phyloP scores from a whole-genome alignment of 129 eudicot genomes.

The Lactuca sativa region DNA sequence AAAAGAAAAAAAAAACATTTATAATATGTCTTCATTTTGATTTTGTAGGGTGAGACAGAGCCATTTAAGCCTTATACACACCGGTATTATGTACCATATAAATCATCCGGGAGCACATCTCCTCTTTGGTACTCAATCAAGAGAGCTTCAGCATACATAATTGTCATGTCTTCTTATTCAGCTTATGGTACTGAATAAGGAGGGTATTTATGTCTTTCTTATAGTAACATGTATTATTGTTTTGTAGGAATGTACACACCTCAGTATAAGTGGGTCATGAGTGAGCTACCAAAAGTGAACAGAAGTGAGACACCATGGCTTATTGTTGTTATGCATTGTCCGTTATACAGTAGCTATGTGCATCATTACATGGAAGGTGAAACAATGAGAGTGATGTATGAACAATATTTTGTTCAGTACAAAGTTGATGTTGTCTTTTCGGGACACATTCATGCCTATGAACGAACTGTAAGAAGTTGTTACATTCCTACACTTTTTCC shows the following conservation, averaged over 20 bases:
- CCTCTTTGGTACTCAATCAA: constrained; percentile 95
- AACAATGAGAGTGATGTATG: constrained; percentile 89
- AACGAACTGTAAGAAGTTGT: constrained; percentile 69
- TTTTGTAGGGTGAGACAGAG: constrained; percentile 72
- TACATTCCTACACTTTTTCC: background rate
- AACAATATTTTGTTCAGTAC: constrained; percentile 67
- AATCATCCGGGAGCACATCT: constrained; percentile 70
- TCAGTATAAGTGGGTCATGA: constrained; percentile 70
- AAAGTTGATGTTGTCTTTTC: constrained; percentile 90
- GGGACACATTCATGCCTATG: constrained; percentile 97
- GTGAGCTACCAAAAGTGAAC: constrained; percentile 82
- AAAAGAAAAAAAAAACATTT: too few species aligned
- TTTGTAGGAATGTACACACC: constrained; percentile 80
- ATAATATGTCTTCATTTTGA: background rate
- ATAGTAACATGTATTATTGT: background rate
- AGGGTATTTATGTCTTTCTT: background rate
- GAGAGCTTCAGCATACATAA: constrained; percentile 89
- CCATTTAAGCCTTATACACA: constrained; percentile 88
- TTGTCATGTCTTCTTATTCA: constrained; percentile 92
- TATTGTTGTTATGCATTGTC: constrained; percentile 84
- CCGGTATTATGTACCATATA: constrained; percentile 58
- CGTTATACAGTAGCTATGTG: constrained; percentile 65
- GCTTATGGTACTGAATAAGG: constrained; percentile 55
- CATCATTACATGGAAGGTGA: constrained; percentile 98
- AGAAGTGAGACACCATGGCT: constrained; percentile 96